Percentiles rank a stretch among this genome's conserved stretches.
phyloP scores from a whole-genome alignment of 1,284 basidiomycete species.

The Waitea zeae region DNA sequence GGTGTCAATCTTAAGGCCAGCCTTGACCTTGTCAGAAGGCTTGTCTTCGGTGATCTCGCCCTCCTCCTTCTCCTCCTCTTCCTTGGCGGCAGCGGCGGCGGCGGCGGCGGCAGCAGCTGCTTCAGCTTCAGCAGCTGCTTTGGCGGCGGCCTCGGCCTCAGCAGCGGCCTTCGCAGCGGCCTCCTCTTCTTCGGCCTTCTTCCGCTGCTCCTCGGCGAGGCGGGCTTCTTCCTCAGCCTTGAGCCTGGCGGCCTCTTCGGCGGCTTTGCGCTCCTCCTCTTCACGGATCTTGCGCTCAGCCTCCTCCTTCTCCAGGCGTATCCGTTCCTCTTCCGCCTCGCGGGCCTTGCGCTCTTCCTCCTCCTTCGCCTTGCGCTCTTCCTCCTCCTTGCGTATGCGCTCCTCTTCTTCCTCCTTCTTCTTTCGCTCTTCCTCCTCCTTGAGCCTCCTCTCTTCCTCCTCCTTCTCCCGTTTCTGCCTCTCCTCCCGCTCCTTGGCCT shows the following conservation, averaged over 20 bases:
- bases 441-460: constrained; percentile 17
- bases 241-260: constrained; percentile 14
- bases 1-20: constrained; percentile 55
- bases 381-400: constrained; percentile 9
- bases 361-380: constrained; percentile 9
- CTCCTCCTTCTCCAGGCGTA: constrained; percentile 20
- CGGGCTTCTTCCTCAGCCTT: constrained; percentile 12
- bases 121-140: constrained; percentile 11
- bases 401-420: constrained; percentile 10
- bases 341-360: constrained; percentile 9
- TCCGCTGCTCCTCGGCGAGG: constrained; percentile 11
- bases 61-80: constrained; percentile 19
- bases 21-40: constrained; percentile 22
- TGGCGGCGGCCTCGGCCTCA: constrained; percentile 15
- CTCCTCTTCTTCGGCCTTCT: constrained; percentile 15
- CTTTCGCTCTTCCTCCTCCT: constrained; percentile 12
- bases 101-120: constrained; percentile 9
- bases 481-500: constrained; percentile 9
- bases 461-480: constrained; percentile 21
- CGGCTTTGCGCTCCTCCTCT: constrained; percentile 21
- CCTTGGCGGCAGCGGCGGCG: constrained; percentile 15
- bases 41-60: constrained; percentile 18
- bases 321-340: constrained; percentile 14
- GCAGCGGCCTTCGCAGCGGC: constrained; percentile 13
- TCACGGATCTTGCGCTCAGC: constrained; percentile 16